Base-by-base conservation (phyloP, 2,329 filamentous ascomycete species). In the Neodidymelliopsis sp. region DNA sequence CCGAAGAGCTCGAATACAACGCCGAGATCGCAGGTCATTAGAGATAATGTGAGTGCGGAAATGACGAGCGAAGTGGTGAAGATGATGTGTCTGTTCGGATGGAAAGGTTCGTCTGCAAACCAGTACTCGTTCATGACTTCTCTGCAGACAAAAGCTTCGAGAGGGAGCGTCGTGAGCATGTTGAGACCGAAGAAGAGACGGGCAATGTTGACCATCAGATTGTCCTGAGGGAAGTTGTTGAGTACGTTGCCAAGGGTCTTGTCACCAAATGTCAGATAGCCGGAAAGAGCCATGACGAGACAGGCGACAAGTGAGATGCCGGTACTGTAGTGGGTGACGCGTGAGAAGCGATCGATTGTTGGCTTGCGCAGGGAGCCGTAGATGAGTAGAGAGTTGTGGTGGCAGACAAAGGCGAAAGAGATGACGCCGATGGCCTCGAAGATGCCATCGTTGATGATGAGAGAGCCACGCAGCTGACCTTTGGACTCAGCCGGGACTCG, bases 401-500 rank as follows among this genome's bases (percentile, higher is more conserved):
- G 85, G 69, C 85, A 88, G 51, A 88, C 85, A 62, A 88, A 88
- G 23, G 85, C 84, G 72, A 99, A 99, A 4, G 94, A 97, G 62
- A 99, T 99, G 13, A 99, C 93, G 23, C 94, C 94, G 64, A 99
- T 91, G 16, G 94, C 93, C 73, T 97, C 92, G 67, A 97, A 95
- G 49, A 99, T 86, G 36, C 93, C 94, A 19, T 82, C 80, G 66
- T 96, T 95, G 60, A 97, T 80, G n/a, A 97, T 76, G 27, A 91
- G 74, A 12, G 86, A 82, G 46, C 82, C 84, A 54, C 80, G 83
- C 45, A 97, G 84, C 20, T 84, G 81, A 2, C 94, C 94, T 57
- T 85, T 83, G 12, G 85, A 80, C 41, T 91, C 87, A 18, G 80
- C 66, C 4, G 92, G 88, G 9, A 91, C 88, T 45, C 88, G 78